These are phyloP conservation scores for Clonostachys solani DNA, from an alignment of 2,329 filamentous ascomycete species.

Conservation along the genomic window DNA sequence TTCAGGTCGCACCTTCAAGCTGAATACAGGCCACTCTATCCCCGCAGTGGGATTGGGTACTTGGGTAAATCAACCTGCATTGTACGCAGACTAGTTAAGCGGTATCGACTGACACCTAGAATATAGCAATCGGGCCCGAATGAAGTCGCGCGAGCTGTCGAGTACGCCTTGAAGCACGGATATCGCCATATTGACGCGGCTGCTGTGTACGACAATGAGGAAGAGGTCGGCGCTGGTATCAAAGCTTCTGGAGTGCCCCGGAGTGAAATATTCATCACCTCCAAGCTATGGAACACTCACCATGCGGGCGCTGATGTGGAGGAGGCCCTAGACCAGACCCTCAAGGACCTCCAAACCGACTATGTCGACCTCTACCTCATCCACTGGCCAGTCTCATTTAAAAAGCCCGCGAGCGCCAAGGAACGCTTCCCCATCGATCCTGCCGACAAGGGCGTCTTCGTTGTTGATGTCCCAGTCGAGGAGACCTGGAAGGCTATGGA, in stretches of 20 bases:
- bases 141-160: conserved; percentile 5
- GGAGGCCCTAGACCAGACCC: conserved; percentile 37
- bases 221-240: conserved; percentile 33
- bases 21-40: conserved; percentile 22
- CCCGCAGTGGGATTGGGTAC: conserved; percentile 24
- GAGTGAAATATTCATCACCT: conserved; percentile 46
- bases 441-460: conserved; percentile 37
- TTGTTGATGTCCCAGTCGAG: conserved; percentile 31
- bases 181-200: conserved; percentile 40
- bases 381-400: conserved; percentile 38
- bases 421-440: conserved; percentile 32
- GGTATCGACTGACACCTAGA: not conserved
- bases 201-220: conserved; percentile 33
- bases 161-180: conserved; percentile 30
- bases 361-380: conserved; percentile 46
- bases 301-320: conserved; percentile 44
- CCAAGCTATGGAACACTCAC: conserved; percentile 57
- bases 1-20: conserved; percentile 13
- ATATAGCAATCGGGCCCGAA: conserved; percentile 5
- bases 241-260: conserved; percentile 30
- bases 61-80: conserved; percentile 21
- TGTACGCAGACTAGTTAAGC: not conserved
- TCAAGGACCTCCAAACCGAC: conserved; percentile 42
- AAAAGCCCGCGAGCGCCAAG: conserved; percentile 34
- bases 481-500: conserved; percentile 63